Base-by-base conservation (phyloP, 352 stramenopile genomes). In the Hyaloperonospora arabidopsidis region DNA sequence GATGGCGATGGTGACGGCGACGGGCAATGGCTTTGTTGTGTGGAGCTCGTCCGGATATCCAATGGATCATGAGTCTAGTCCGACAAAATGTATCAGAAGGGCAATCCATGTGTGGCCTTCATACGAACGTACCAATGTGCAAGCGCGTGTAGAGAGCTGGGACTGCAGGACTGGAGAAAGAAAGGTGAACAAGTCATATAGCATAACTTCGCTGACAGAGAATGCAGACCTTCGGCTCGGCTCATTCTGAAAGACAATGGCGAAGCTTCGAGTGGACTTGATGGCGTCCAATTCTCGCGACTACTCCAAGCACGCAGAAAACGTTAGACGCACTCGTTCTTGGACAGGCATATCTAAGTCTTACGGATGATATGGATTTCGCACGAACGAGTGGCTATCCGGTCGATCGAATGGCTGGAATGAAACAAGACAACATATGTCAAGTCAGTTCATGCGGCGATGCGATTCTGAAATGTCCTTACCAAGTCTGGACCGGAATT, bases 171-270 rank as follows among this genome's bases (percentile, higher is more conserved):
- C 63, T 71, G 38, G 21, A 21, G 5, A 44, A 53, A 41, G 14
- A 53, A 52, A 23, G 19, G 38, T 18, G n/a, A n/a, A 21, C 15
- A 44, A 44, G 38, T 12, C 15, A 22, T 18, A 44, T 2, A 44
- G 15, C 15, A 11, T 18, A n/a, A 15, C 12, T 18, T 5, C 6
- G 19, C 1, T 2, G 19, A 14, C 15, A 44, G 19, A 18, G 10
- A n/a, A 12, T n/a, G 55, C 36, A 57, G 47, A 68, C 64, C 64
- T 61, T 68, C 59, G 8, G 59, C 39, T 21, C 64, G 64, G 49
- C 59, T 72, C 64, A 72, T 72, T 62, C 57, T 49, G 22, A 72
- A 72, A 11, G 52, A 50, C 34, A 64, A 25, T 5, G 64, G 60
- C 22, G 55, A 66, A 15, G 22, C 51, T 12, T 52, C 32, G 22